phyloP scores from a whole-genome alignment of 495 filamentous ascomycete genomes.

The Penicillium longicatenatum region DNA sequence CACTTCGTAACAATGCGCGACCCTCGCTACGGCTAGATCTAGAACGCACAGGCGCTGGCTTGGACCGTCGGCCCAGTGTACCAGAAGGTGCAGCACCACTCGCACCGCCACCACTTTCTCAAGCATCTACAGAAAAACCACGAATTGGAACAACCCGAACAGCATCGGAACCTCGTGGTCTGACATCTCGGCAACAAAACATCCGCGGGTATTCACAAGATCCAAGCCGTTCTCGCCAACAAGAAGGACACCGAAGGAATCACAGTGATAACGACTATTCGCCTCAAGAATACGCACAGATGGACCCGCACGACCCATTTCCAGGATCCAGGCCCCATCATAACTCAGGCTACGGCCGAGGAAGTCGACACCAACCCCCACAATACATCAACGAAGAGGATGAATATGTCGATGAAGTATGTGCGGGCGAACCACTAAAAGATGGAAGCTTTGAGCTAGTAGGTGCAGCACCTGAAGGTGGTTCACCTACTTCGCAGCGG shows the following conservation, averaged over 20 bases:
- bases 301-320: constrained; percentile 73
- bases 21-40: constrained; percentile 44
- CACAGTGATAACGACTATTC: constrained; percentile 33
- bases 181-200: constrained; percentile 28
- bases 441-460: constrained; percentile 88
- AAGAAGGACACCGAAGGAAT: constrained; percentile 32
- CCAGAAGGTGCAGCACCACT: constrained; percentile 8
- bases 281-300: constrained; percentile 54
- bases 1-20: constrained; percentile 32
- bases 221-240: constrained; percentile 20
- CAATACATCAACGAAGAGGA: constrained; percentile 75
- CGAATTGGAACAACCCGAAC: constrained; percentile 56
- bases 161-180: constrained; percentile 55
- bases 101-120: too few relatives aligned
- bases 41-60: constrained; percentile 34
- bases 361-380: constrained; percentile 43
- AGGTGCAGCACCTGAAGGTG: constrained; percentile 18
- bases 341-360: constrained; percentile 37
- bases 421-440: constrained; percentile 60
- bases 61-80: constrained; percentile 27
- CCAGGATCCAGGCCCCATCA: constrained; percentile 27
- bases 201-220: constrained; percentile 27
- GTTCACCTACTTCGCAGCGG: constrained; percentile 18
- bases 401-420: constrained; percentile 66
- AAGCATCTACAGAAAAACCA: constrained; percentile 36